A percentile compares a stretch with the other conserved stretches of the same genome.
These are phyloP conservation scores for Mucor velutinosus DNA, from an alignment of 371 early-diverging fungal species.

Conservation along the genomic window DNA sequence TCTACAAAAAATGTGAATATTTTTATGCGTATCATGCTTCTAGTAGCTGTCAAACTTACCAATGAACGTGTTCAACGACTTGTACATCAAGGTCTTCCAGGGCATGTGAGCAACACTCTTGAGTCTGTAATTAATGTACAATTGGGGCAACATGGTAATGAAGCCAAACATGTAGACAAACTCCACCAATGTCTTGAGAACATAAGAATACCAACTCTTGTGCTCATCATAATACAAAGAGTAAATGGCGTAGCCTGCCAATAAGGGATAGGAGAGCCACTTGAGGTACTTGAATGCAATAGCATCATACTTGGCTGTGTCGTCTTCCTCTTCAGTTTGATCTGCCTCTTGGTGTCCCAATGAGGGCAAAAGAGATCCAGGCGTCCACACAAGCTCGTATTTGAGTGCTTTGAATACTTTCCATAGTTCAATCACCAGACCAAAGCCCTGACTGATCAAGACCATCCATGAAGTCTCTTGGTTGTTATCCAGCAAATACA, in stretches of 20 bases:
- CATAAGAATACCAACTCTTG: slow-evolving; percentile 92
- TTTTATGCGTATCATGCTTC: neutral
- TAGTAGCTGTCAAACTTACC: slow-evolving; percentile 23
- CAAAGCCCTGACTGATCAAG: slow-evolving; percentile 76
- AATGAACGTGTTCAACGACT: slow-evolving; percentile 91
- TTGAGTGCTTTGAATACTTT: slow-evolving; percentile 87
- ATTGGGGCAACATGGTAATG: slow-evolving; percentile 91
- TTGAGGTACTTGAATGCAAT: slow-evolving; percentile 88
- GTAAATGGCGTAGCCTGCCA: slow-evolving; percentile 84
- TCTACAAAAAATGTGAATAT: slow-evolving; percentile 46
- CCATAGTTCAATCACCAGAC: slow-evolving; percentile 89
- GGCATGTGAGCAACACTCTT: slow-evolving; percentile 90
- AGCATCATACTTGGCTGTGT: slow-evolving; percentile 87
- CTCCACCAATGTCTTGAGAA: slow-evolving; percentile 87
- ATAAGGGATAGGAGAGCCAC: slow-evolving; percentile 78
- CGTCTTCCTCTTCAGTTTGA: slow-evolving; percentile 68
- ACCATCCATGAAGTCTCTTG: slow-evolving; percentile 89
- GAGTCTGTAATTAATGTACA: slow-evolving; percentile 92
- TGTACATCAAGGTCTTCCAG: slow-evolving; percentile 93
- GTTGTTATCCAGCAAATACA: slow-evolving; percentile 88
- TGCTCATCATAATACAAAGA: slow-evolving; percentile 84
- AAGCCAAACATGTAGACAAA: slow-evolving; percentile 89
- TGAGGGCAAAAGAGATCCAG: slow-evolving; percentile 43
- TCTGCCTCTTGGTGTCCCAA: slow-evolving; percentile 35
- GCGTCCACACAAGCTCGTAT: slow-evolving; percentile 53